Percentiles rank a stretch among this genome's conserved stretches.
phyloP scores from a whole-genome alignment of 352 stramenopile species.

The Phytophthora pisi region DNA sequence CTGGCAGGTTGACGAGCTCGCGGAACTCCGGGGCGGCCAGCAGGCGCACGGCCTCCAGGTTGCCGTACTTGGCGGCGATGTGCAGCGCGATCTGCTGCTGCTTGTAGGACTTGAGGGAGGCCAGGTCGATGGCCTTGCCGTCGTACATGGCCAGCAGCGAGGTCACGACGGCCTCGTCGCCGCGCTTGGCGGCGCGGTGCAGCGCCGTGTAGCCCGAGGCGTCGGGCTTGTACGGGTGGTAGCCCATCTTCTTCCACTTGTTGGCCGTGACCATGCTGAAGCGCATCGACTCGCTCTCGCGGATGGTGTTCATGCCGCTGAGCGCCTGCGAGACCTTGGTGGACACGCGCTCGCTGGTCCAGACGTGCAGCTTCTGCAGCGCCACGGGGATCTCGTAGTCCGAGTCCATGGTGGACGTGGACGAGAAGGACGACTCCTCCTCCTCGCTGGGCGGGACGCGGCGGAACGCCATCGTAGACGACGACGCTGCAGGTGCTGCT shows the following conservation, averaged over 20 bases:
- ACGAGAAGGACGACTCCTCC: conserved; percentile 77
- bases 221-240: conserved; percentile 85
- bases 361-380: conserved; percentile 65
- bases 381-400: conserved; percentile 83
- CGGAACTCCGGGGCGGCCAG: conserved; percentile 63
- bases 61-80: conserved; percentile 83
- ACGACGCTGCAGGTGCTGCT: no score
- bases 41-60: conserved; percentile 60
- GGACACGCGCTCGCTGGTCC: conserved; percentile 73
- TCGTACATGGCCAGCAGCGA: conserved; percentile 86
- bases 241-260: conserved; percentile 88
- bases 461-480: conserved; percentile 28
- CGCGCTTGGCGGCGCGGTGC: conserved; percentile 75
- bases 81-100: conserved; percentile 83
- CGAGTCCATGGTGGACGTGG: conserved; percentile 85
- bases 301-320: conserved; percentile 68
- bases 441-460: conserved; percentile 35
- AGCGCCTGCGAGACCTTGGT: conserved; percentile 65
- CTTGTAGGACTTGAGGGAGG: conserved; percentile 65
- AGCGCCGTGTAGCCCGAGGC: conserved; percentile 81
- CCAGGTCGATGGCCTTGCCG: conserved; percentile 69
- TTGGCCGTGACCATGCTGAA: conserved; percentile 76
- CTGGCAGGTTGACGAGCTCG: conserved; percentile 60
- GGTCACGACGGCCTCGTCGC: conserved; percentile 65
- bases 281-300: conserved; percentile 79